Evolutionary conservation across 257 asterid species (phyloP).

Genomic region (Jaltomata sinuosa): DNA sequence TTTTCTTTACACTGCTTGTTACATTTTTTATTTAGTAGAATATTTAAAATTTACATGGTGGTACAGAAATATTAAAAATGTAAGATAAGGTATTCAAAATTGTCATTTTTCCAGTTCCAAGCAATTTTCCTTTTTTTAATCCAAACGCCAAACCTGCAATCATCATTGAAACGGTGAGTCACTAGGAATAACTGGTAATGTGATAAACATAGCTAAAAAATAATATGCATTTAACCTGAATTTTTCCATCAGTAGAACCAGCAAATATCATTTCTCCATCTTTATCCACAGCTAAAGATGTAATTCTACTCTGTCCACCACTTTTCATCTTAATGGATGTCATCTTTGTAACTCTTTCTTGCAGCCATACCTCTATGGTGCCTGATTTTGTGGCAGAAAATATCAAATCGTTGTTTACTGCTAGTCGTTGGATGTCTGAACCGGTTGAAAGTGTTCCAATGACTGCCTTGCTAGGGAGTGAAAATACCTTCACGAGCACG

Average conservation of each 20-base stretch:
- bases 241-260: slow-evolving; percentile 60
- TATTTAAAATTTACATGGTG: background rate
- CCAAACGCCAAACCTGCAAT: slow-evolving; percentile 19
- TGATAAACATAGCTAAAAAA: background rate
- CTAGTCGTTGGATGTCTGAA: slow-evolving; percentile 41
- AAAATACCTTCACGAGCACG: slow-evolving; percentile 39
- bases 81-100: background rate
- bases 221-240: slow-evolving; percentile 35
- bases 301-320: slow-evolving; percentile 32
- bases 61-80: background rate
- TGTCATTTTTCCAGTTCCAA: background rate
- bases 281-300: slow-evolving; percentile 37
- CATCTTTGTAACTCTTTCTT: slow-evolving; percentile 45
- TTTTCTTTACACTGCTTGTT: too few species aligned
- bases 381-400: slow-evolving; percentile 63
- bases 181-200: background rate
- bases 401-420: slow-evolving; percentile 48
- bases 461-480: slow-evolving; percentile 60
- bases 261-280: slow-evolving; percentile 66
- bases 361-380: slow-evolving; percentile 59
- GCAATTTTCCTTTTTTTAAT: background rate
- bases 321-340: slow-evolving; percentile 33
- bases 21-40: too few species aligned
- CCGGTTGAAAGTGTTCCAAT: slow-evolving; percentile 44
- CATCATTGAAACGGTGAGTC: background rate